phyloP scores from a whole-genome alignment of 2,329 filamentous ascomycete species.

The Arthroderma uncinatum region DNA sequence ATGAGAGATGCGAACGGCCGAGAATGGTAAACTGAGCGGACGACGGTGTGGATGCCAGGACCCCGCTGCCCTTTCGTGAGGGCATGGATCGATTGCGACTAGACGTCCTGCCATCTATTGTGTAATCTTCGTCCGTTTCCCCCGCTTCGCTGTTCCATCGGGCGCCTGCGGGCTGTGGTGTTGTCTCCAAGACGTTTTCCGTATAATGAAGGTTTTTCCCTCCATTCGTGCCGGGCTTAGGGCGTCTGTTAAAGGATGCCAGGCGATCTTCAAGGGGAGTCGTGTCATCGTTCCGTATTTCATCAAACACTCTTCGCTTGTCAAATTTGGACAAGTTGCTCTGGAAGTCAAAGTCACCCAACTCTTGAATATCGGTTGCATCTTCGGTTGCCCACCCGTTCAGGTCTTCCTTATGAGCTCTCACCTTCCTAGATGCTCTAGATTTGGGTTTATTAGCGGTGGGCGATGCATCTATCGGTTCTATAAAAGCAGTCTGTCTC shows the following conservation, averaged over 20 bases:
- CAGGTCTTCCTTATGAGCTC: slow-evolving; percentile 43
- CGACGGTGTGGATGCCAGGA: slow-evolving; percentile 29
- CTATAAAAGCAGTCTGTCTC: slow-evolving; percentile 56
- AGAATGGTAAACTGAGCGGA: slow-evolving; percentile 26
- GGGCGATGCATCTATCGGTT: slow-evolving; percentile 39
- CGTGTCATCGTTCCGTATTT: slow-evolving; percentile 79
- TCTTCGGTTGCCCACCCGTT: slow-evolving; percentile 96
- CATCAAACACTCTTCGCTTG: slow-evolving; percentile 80
- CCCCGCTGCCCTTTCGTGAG: slow-evolving; percentile 35
- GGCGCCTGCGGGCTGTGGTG: slow-evolving; percentile 30
- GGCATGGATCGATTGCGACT: slow-evolving; percentile 31
- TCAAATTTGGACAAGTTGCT: slow-evolving; percentile 87
- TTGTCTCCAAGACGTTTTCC: slow-evolving; percentile 72
- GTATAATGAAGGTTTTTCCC: slow-evolving; percentile 87
- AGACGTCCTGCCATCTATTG: slow-evolving; percentile 34
- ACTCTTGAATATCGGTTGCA: slow-evolving; percentile 83
- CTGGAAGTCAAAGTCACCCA: slow-evolving; percentile 91
- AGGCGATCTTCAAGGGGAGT: slow-evolving; percentile 84
- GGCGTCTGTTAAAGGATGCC: slow-evolving; percentile 69
- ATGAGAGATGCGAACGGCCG: slow-evolving; percentile 26
- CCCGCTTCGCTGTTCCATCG: slow-evolving; percentile 65
- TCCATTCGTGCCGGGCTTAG: slow-evolving; percentile 56
- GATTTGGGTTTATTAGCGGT: slow-evolving; percentile 26
- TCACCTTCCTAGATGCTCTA: slow-evolving; percentile 36
- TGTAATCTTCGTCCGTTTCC: slow-evolving; percentile 41